Evolutionary conservation across 2,329 filamentous ascomycete species (phyloP), one percentile per base, ranked within the genome.

Genomic region (Colletotrichum lindemuthianum): DNA sequence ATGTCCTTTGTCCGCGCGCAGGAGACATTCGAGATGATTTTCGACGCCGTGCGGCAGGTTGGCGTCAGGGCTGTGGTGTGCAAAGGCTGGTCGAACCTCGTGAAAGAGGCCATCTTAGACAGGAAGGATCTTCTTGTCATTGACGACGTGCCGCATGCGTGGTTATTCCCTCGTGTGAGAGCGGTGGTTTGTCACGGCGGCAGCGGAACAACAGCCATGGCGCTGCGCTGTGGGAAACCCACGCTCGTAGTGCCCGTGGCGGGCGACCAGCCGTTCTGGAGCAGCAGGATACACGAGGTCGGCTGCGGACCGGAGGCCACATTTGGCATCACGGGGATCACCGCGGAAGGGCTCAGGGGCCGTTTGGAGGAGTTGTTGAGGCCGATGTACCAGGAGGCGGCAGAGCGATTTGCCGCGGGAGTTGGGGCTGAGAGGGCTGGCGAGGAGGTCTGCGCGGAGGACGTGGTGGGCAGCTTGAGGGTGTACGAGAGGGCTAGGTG

Each of bases 1-100:
- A 76, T 76, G 58, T 66, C 71, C 1, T 74, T 75, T 4, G 53
- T 51, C 34, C 24, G 57, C 45, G 41, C 63, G 45, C 24, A 32
- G 41, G 43, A 16, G 2, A 43, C 55, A 3, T 65, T 63, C 13
- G 43, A 45, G 33, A 39, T 12, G 1, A 49, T 65, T 1, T 39
- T 63, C 7, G 52, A 49, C 13, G 63, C 37, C 24, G 15, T 39
- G 34, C 24, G 36, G 39, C 43, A 48, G 59, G 15, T 47, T 3
- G 63, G 63, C 2, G 47, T 58, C 12, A 45, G 63, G 32, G 59
- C 34, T 10, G 60, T 66, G 37, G 39, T 59, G n/a, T 49, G 55
- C 13, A 55, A 13, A 33, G 63, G 63, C 15, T 58, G 53, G 63
- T 43, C 52, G 7, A 50, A 53, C 5, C 4, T 67, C 4, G 49